Evolutionary conservation across 345 rosid species (phyloP).

Genomic region (Populus alba): DNA sequence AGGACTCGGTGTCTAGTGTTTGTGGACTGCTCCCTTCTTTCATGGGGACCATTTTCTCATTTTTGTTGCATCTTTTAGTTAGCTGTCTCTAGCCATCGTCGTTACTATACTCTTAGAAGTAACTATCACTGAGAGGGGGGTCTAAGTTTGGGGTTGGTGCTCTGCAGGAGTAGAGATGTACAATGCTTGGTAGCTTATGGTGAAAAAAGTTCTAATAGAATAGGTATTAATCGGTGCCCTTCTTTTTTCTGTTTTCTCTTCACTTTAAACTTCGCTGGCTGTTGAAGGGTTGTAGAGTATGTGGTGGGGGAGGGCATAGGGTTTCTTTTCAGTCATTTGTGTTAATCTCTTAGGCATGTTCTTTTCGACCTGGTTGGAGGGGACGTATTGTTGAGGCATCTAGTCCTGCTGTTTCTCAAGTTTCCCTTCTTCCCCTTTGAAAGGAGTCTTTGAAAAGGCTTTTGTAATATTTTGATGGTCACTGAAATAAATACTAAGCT

Average conservation of each 20-base stretch:
- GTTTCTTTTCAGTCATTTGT: conserved; percentile 8
- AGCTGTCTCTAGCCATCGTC: conserved; percentile 16
- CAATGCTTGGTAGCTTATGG: conserved; percentile 33
- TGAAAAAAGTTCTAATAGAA: conserved; percentile 22
- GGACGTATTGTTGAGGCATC: conserved; percentile 19
- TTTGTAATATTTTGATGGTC: conserved; percentile 35
- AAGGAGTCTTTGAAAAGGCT: conserved; percentile 7
- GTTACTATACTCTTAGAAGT: conserved; percentile 29
- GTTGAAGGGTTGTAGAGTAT: conserved; percentile 37
- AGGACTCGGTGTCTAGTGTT: conserved; percentile 15
- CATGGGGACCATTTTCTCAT: conserved; percentile 5
- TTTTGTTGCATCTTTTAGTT: conserved; percentile 16
- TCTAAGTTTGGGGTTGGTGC: conserved; percentile 24
- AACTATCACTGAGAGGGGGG: conserved; percentile 31
- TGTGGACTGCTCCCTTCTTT: conserved; percentile 18
- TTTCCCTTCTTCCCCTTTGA: conserved; percentile 16
- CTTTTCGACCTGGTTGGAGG: conserved; percentile 32
- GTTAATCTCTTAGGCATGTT: conserved; percentile 31
- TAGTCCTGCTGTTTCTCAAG: conserved; percentile 6
- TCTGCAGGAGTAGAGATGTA: conserved; percentile 30
- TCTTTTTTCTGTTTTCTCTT: conserved; percentile 1
- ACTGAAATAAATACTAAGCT: not conserved
- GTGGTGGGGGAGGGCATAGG: conserved; percentile 28
- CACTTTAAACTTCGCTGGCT: conserved; percentile 16
- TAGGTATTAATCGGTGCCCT: conserved; percentile 27